Evolutionary conservation across 805 yeast species (phyloP).

Genomic region (Grigorovia jiainica): DNA sequence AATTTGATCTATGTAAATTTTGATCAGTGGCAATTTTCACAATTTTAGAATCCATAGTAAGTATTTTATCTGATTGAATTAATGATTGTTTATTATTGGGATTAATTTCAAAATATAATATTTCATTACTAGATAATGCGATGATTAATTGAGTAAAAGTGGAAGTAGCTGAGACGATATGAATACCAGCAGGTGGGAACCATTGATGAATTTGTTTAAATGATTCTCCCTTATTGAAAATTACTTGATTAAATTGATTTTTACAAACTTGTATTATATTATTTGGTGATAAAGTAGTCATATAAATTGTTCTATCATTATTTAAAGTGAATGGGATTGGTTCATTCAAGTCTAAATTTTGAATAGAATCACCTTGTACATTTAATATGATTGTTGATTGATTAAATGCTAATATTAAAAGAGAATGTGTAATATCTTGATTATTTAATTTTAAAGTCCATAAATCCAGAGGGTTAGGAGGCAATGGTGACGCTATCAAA

Average conservation of each 20-base stretch:
- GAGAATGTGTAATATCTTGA: slow-evolving; percentile 17
- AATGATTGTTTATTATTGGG: slow-evolving; percentile 24
- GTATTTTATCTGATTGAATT: slow-evolving; percentile 57
- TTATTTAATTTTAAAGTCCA: slow-evolving; percentile 48
- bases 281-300: slow-evolving; percentile 53
- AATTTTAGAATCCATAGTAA: slow-evolving; percentile 44
- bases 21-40: slow-evolving; percentile 44
- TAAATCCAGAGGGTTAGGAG: slow-evolving; percentile 50
- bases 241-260: slow-evolving; percentile 57
- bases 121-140: slow-evolving; percentile 61
- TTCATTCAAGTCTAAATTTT: slow-evolving; percentile 58
- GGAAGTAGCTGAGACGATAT: slow-evolving; percentile 48
- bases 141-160: slow-evolving; percentile 62
- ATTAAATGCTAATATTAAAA: slow-evolving; percentile 18
- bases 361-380: slow-evolving; percentile 42
- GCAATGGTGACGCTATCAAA: slow-evolving; percentile 68
- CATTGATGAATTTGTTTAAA: slow-evolving; percentile 45
- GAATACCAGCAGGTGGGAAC: slow-evolving; percentile 74
- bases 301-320: slow-evolving; percentile 52
- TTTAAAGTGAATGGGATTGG: slow-evolving; percentile 57
- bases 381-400: slow-evolving; percentile 18
- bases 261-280: slow-evolving; percentile 67
- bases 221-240: slow-evolving; percentile 14
- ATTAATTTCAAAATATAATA: slow-evolving; percentile 77
- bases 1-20: slow-evolving; percentile 33